Percentiles rank a stretch among this genome's conserved stretches.
These are phyloP conservation scores for Hanseniaspora taiwanica DNA, from an alignment of 805 yeast genomes.

Conservation along the genomic window DNA sequence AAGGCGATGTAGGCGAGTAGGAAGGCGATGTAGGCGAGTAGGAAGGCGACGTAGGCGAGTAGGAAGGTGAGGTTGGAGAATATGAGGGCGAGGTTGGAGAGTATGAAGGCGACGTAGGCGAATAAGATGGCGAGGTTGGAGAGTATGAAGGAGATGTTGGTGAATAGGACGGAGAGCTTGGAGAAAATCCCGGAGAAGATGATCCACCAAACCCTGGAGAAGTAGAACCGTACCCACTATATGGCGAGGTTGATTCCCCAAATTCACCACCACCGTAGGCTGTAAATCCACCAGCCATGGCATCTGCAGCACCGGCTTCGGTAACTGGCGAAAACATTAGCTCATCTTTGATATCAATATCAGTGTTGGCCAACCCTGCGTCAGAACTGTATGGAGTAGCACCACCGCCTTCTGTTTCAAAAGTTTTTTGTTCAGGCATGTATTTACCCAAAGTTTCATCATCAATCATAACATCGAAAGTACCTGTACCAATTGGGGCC, in stretches of 20 bases:
- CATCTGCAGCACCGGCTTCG: conserved; percentile 72
- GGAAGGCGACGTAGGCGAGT: conserved; percentile 29
- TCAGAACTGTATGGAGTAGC: conserved; percentile 81
- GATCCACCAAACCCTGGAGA: conserved; percentile 46
- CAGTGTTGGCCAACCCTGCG: conserved; percentile 48
- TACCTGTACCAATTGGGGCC: conserved; percentile 98
- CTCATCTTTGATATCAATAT: conserved; percentile 50
- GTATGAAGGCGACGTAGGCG: conserved; percentile 52
- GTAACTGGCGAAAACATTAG: conserved; percentile 87
- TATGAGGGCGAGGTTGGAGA: conserved; percentile 50
- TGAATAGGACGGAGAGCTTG: conserved; percentile 69
- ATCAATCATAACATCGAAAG: conserved; percentile 90
- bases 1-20: conserved; percentile 56
- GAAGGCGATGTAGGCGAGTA: conserved; percentile 26
- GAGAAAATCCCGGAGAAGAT: conserved; percentile 60
- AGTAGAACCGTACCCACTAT: conserved; percentile 37
- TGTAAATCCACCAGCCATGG: conserved; percentile 68
- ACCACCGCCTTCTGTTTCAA: conserved; percentile 52
- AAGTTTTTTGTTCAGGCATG: conserved; percentile 29
- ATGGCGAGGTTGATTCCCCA: conserved; percentile 46
- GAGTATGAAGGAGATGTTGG: conserved; percentile 60
- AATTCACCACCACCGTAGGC: conserved; percentile 73
- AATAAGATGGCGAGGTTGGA: conserved; percentile 55
- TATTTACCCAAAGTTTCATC: conserved; percentile 61
- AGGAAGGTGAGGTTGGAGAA: conserved; percentile 33